Percentiles rank a stretch among this genome's conserved stretches.
Evolutionary conservation across 306 rosid species (phyloP).

Genomic region (Sicyos baderoa): DNA sequence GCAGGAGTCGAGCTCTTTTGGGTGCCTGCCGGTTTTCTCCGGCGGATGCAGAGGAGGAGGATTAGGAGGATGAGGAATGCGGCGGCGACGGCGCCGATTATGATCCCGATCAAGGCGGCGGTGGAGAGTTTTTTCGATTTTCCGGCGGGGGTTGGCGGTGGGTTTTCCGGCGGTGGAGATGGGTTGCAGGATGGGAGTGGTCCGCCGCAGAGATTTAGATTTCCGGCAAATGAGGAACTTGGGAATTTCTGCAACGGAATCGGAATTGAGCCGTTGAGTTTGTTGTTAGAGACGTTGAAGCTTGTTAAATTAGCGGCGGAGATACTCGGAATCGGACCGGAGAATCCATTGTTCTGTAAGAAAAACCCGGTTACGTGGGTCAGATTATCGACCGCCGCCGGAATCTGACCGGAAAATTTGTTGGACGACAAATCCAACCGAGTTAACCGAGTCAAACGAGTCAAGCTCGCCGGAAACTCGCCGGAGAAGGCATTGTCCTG

Average conservation of each 20-base stretch:
- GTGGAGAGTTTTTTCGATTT: constrained; percentile 68
- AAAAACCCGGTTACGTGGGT: constrained; percentile 55
- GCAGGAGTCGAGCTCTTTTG: constrained; percentile 42
- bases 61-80: constrained; percentile 38
- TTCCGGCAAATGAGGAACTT: constrained; percentile 50
- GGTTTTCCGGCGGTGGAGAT: neutral
- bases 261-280: constrained; percentile 84
- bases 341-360: constrained; percentile 52
- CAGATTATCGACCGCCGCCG: constrained; percentile 58
- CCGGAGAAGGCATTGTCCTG: constrained; percentile 57
- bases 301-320: neutral
- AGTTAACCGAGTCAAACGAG: constrained; percentile 39
- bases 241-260: constrained; percentile 36
- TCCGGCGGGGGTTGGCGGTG: neutral
- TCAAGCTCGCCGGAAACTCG: constrained; percentile 42
- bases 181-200: constrained; percentile 56
- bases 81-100: constrained; percentile 31
- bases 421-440: constrained; percentile 77
- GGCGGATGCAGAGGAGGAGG: constrained; percentile 39
- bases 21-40: constrained; percentile 25
- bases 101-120: constrained; percentile 58
- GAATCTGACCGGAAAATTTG: constrained; percentile 58
- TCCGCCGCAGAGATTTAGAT: constrained; percentile 64
- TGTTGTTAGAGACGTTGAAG: constrained; percentile 64
- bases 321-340: constrained; percentile 52